Evolutionary conservation across 2,329 filamentous ascomycete species (phyloP).

Genomic region (Phialocephala sp.): DNA sequence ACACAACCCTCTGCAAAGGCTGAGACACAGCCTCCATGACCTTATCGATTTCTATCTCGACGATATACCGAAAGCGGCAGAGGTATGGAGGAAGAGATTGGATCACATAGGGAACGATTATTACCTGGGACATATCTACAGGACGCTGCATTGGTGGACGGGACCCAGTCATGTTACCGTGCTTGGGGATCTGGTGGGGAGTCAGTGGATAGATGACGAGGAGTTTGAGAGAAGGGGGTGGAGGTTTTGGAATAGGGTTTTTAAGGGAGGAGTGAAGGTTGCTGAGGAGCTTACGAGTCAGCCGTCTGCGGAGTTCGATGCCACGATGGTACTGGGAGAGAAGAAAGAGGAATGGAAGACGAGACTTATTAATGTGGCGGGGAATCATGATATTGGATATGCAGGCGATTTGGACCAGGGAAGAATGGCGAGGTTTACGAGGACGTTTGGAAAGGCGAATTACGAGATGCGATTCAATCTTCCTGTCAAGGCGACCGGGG

Average conservation of each 20-base stretch:
- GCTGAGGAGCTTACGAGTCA: conserved; percentile 60
- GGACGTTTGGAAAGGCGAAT: conserved; percentile 83
- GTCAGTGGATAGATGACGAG: conserved; percentile 88
- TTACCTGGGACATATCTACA: conserved; percentile 92
- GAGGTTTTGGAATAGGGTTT: conserved; percentile 83
- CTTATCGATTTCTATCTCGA: conserved; percentile 65
- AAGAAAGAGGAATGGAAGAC: conserved; percentile 68
- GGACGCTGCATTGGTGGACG: conserved; percentile 82
- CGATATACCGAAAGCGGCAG: conserved; percentile 71
- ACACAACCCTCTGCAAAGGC: conserved; percentile 56
- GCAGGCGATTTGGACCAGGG: conserved; percentile 84
- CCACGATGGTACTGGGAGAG: conserved; percentile 41
- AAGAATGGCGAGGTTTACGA: conserved; percentile 81
- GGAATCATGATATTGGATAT: conserved; percentile 97
- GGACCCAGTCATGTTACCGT: conserved; percentile 86
- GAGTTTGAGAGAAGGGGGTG: conserved; percentile 79
- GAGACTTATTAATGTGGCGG: conserved; percentile 85
- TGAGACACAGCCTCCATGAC: conserved; percentile 62
- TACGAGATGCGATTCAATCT: conserved; percentile 83
- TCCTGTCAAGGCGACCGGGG: conserved; percentile 49
- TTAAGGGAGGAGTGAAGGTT: conserved; percentile 70
- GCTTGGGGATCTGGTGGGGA: conserved; percentile 88
- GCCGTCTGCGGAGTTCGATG: conserved; percentile 47
- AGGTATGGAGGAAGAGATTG: conserved; percentile 76
- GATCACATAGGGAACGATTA: conserved; percentile 94